phyloP scores from a whole-genome alignment of 495 filamentous ascomycete genomes.

The Tuber brumale region DNA sequence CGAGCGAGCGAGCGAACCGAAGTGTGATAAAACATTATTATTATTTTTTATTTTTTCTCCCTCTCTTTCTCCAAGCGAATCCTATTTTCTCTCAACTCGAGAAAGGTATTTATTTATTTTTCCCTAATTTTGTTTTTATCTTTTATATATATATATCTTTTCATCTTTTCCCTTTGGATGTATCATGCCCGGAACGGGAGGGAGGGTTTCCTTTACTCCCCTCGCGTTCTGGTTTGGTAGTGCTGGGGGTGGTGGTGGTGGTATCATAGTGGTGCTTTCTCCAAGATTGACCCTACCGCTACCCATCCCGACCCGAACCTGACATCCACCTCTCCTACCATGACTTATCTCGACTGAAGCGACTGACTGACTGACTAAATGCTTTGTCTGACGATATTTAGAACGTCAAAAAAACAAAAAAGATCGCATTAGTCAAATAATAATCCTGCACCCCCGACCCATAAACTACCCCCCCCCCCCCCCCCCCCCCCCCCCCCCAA shows the following conservation, averaged over 20 bases:
- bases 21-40: slow-evolving; percentile 5
- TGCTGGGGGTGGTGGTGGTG: not conserved
- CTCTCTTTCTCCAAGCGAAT: not conserved
- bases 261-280: not conserved
- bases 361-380: slow-evolving; percentile 1
- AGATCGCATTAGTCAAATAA: not conserved
- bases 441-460: not conserved
- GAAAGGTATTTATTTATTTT: not conserved
- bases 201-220: not conserved
- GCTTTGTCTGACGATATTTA: not conserved
- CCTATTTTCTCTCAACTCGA: not conserved
- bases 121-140: not conserved
- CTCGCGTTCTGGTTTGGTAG: not conserved
- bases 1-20: not conserved
- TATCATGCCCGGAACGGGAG: not conserved
- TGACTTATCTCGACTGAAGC: not conserved
- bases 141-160: no score
- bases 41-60: slow-evolving; percentile 9
- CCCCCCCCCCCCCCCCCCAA: not conserved
- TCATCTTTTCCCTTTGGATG: not conserved
- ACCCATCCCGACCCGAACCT: not conserved
- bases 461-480: not conserved
- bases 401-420: not conserved
- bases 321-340: not conserved
- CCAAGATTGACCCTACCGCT: slow-evolving; percentile 1